These are phyloP conservation scores for Blastobotrys petasosporus DNA, from an alignment of 1,139 yeast species.

Conservation along the genomic window DNA sequence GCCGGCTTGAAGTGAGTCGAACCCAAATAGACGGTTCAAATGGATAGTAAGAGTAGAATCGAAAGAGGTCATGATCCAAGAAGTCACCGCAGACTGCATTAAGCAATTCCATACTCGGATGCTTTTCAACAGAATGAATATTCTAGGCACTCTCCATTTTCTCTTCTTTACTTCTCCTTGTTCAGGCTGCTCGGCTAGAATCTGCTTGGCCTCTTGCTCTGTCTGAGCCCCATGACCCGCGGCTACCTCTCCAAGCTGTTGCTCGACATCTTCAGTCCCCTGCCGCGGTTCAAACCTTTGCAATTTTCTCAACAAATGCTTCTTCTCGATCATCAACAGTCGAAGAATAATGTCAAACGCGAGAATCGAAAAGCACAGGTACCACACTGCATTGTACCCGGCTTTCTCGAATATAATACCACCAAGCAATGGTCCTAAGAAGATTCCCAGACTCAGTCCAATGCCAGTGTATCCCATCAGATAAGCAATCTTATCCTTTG, in stretches of 20 bases:
- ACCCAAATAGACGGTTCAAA: slow-evolving; percentile 29
- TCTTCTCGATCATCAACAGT: slow-evolving; percentile 30
- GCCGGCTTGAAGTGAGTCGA: slow-evolving; percentile 30
- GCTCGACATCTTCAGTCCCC: neutral
- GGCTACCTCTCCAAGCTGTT: neutral
- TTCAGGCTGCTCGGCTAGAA: too few species aligned
- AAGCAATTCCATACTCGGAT: slow-evolving; percentile 26
- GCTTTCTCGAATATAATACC: slow-evolving; percentile 33
- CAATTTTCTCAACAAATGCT: slow-evolving; percentile 7
- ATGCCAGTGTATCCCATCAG: slow-evolving; percentile 32
- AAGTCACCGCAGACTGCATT: slow-evolving; percentile 26
- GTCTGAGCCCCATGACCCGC: neutral
- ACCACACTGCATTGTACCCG: slow-evolving; percentile 35
- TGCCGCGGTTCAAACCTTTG: slow-evolving; percentile 9
- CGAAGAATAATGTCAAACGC: slow-evolving; percentile 31
- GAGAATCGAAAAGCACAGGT: slow-evolving; percentile 31
- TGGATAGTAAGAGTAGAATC: slow-evolving; percentile 35
- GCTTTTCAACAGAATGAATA: slow-evolving; percentile 15
- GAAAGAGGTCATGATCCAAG: slow-evolving; percentile 31
- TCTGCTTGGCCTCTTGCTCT: too few species aligned
- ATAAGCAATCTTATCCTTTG: slow-evolving; percentile 25
- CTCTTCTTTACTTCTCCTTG: neutral
- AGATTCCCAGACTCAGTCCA: slow-evolving; percentile 30
- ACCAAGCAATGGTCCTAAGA: slow-evolving; percentile 35
- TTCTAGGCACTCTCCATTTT: slow-evolving; percentile 2